Evolutionary conservation across 805 yeast genomes (phyloP), one percentile per base, ranked within the genome.

Genomic region (Myxozyma nipponensis): DNA sequence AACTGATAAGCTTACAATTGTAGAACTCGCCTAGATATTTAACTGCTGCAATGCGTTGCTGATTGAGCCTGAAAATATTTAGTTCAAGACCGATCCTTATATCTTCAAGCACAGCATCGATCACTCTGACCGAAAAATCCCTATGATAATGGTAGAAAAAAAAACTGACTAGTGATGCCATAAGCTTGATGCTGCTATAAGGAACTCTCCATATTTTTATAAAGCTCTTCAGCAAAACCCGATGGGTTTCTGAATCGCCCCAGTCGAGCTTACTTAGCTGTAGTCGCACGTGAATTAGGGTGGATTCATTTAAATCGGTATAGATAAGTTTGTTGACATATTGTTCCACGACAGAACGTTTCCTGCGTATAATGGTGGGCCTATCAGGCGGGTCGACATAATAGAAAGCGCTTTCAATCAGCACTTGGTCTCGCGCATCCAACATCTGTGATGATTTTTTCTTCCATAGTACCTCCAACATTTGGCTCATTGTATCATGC

Each of bases 31-130:
- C 77, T 13, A 90, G 57, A 58, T 80, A 82, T 60, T 72, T 77
- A 4, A 79, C 75, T 46, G 82, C 78, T 0, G 93, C 74, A 51
- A 85, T 65, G 50, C 95, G 70, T 13, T 69, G 68, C 62, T 89
- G 75, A 59, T 83, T 83, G 44, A 69, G 65, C 47, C 79, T 72
- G 61, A 77, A 83, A 57, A 79, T 79, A 54, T 82, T 79, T 3
- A 71, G 57, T 61, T 88, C 95, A 52, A 88, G 66, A 0, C 88
- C 93, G 23, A 80, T 61, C 7, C 75, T 71, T 15, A 85, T 72
- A n/a, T 73, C 72, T 61, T 89, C 96, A 15, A 84, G 57, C 1
- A 83, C 47, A 15, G 76, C 70, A 64, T 90, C 96, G 44, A 86
- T 67, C 1, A 80, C 76, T 22, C 62, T 61, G 2, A 75, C 66